Conservation (phyloP, 140 eudicot species). For the Anethum foeniculum region DNA sequence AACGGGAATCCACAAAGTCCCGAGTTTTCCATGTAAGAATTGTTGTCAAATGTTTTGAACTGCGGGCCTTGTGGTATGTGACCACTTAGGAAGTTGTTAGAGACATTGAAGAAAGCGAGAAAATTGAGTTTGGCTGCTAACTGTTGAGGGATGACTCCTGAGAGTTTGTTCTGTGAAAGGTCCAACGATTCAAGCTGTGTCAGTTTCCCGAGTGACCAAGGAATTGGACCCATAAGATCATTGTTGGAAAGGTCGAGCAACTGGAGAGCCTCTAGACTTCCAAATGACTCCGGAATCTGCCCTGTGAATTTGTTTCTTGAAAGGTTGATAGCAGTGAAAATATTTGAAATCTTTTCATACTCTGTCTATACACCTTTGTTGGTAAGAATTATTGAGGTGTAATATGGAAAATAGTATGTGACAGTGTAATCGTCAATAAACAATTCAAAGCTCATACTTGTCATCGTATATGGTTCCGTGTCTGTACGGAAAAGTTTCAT, state of each 20-base stretch:
- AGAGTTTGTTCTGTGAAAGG: constrained; percentile 15
- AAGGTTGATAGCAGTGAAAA: constrained; percentile 18
- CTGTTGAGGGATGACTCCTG: constrained; percentile 28
- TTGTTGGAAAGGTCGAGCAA: constrained; percentile 29
- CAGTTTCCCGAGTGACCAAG: constrained; percentile 20
- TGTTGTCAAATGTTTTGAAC: constrained; percentile 18
- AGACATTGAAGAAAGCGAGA: constrained; percentile 28
- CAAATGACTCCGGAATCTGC: constrained; percentile 15
- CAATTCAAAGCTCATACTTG: no score
- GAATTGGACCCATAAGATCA: constrained; percentile 21
- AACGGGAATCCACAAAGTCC: constrained; percentile 29
- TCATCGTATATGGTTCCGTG: background rate
- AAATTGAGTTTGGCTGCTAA: constrained; percentile 11
- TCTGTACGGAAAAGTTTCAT: constrained; percentile 8
- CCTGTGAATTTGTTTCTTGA: constrained; percentile 30
- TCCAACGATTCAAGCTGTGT: constrained; percentile 22
- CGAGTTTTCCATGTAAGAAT: constrained; percentile 5
- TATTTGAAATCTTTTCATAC: constrained; percentile 4
- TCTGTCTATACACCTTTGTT: constrained; percentile 25
- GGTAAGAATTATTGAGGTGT: background rate
- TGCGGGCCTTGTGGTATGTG: constrained; percentile 30
- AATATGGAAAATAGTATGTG: background rate
- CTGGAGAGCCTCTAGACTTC: constrained; percentile 14
- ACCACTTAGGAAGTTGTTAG: constrained; percentile 23
- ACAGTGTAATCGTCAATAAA: no score